A percentile compares a stretch with the other conserved stretches of the same genome.
These are phyloP conservation scores for Aspergillus haitiensis DNA, from an alignment of 495 filamentous ascomycete species.

Conservation along the genomic window DNA sequence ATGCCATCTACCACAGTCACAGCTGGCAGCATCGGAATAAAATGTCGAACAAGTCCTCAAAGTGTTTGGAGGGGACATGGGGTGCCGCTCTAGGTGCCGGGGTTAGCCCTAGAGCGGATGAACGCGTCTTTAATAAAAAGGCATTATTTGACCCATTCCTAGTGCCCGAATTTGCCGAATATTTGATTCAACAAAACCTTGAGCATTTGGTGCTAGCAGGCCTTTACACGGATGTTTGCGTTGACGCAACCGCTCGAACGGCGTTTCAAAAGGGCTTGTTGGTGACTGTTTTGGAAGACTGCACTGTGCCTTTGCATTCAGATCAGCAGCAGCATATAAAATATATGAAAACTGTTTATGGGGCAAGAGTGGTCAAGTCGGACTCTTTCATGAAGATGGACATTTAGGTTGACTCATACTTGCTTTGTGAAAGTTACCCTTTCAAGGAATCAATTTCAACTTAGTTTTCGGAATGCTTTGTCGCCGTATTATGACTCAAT, in stretches of 20 bases:
- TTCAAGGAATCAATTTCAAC: no score
- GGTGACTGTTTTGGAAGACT: slow-evolving; percentile 3
- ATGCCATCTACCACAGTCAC: background rate
- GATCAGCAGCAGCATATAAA: background rate
- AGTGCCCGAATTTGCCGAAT: background rate
- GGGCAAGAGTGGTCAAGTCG: slow-evolving; percentile 11
- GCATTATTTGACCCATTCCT: slow-evolving; percentile 12
- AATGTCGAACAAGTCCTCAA: background rate
- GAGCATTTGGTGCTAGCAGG: slow-evolving; percentile 13
- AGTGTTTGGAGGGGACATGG: slow-evolving; percentile 10
- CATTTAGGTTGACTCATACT: background rate
- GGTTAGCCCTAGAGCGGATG: background rate
- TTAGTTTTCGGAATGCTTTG: no score
- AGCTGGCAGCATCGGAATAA: slow-evolving; percentile 13
- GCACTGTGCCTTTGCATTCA: slow-evolving; percentile 3
- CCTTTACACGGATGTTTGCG: slow-evolving; percentile 9
- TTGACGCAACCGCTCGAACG: slow-evolving; percentile 10
- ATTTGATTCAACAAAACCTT: background rate
- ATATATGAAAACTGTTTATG: slow-evolving; percentile 14
- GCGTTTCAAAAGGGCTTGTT: slow-evolving; percentile 10
- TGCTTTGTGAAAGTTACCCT: no score
- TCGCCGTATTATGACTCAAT: no score
- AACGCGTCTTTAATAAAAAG: slow-evolving; percentile 2
- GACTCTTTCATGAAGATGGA: background rate
- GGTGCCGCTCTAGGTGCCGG: slow-evolving; percentile 1